Percentiles rank a stretch among this genome's conserved stretches.
Conservation (phyloP, 306 rosid genomes). For the Dryas drummondii region DNA sequence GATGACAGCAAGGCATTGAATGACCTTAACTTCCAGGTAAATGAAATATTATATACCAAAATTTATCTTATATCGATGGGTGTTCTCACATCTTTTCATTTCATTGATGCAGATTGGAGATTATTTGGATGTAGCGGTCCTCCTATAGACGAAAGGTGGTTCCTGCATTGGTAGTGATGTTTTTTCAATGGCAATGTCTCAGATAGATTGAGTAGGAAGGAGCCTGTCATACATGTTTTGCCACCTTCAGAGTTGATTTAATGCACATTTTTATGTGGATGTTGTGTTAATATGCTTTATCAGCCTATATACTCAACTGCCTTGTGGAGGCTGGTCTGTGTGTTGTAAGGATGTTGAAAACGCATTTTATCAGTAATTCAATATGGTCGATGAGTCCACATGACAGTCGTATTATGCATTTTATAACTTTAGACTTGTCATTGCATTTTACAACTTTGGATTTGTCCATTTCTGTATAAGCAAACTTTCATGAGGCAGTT, state of each 20-base stretch:
- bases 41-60: not conserved
- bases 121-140: conserved; percentile 55
- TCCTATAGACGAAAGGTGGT: conserved; percentile 30
- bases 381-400: too few relatives aligned
- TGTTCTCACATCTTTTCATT: conserved; percentile 20
- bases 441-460: too few relatives aligned
- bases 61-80: not conserved
- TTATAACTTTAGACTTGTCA: too few relatives aligned
- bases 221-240: conserved; percentile 1
- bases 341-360: conserved; percentile 7
- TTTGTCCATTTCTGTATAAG: too few relatives aligned
- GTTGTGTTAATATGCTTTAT: conserved; percentile 1
- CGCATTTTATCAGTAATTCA: not conserved
- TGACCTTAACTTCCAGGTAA: conserved; percentile 50
- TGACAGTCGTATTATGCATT: too few relatives aligned
- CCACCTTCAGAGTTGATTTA: not conserved
- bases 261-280: conserved; percentile 6
- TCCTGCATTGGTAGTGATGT: not conserved
- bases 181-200: not conserved
- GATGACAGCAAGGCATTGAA: conserved; percentile 48
- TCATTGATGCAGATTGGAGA: conserved; percentile 47
- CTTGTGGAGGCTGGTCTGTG: conserved; percentile 7
- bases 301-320: not conserved
- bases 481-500: too few relatives aligned
- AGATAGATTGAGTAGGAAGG: conserved; percentile 7